Evolutionary conservation across 345 rosid species (phyloP), one percentile per base, ranked within the genome.

Genomic region (Mercurialis annua): DNA sequence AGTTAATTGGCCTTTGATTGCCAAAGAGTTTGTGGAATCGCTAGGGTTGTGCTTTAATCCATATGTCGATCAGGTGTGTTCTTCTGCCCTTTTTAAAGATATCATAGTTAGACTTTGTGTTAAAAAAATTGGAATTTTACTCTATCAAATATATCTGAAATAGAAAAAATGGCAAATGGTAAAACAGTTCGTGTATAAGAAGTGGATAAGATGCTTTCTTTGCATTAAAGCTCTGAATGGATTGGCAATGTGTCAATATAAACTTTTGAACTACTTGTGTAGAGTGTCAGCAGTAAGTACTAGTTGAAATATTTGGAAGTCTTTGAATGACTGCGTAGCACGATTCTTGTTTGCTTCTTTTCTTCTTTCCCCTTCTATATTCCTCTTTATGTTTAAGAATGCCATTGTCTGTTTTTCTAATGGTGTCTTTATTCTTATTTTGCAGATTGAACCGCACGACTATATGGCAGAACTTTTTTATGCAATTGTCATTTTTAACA

Each of bases 391-490:
- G 11, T 15, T n/a, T 53, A 33, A 29, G n/a, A n/a, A 20, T 40
- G 27, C 26, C 14, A 58, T 50, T 40, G 10, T 34, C 30, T 49
- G 10, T 65, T 18, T 20, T 24, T 60, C 54, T 57, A 51, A 67
- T n/a, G 23, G 26, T 53, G 40, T 34, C 11, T 65, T 63, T 66
- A 30, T 47, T 6, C 30, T 53, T 63, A 24, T 71, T 71, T 63
- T 87, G 83, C 82, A 87, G 97, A 86, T 90, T 64, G 94, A 90
- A 67, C 80, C 94, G 0, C 97, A 90, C 72, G 94, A 90, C 81
- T 86, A 90, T 62, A 88, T 88, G 94, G 92, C 90, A 60, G 77
- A 83, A 42, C 90, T 90, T 64, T 90, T 85, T 56, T 56, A 81
- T 69, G 84, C 84, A 23, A 70, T 90, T 47, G 72, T 75, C 51